Evolutionary conservation across 2,329 filamentous ascomycete species (phyloP), one percentile per base, ranked within the genome.

Genomic region (Penicillium sp.): DNA sequence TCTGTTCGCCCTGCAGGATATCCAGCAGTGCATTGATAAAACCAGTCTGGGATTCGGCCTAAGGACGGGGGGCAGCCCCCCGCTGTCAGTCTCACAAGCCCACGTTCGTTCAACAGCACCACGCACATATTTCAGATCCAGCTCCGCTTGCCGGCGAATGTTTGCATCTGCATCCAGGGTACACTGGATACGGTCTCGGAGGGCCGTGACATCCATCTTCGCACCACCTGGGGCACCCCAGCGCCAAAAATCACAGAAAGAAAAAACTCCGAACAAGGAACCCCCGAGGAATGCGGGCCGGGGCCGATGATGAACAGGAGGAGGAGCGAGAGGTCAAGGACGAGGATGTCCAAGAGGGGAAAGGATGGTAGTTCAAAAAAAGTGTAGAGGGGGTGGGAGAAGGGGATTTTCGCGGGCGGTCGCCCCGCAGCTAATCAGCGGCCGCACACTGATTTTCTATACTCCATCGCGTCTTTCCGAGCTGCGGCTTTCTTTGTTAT

Each of bases 21-120:
- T 95, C 90, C 67, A 97, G 81, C 57, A 97, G 85, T 64, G 90
- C 90, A 74, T 94, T 90, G 70, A 90, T 88, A 75, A 99, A 97
- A 61, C 92, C 92, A 55, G 89, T 81, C 74, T 92, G 87, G 64
- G 90, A 86, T 79, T 97, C 93, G 71, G 94, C 91, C 91, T 97
- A 66, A 46, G 61, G 39, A 61, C 58, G 48, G 49, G 42, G 51
- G 43, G 51, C 17, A 27, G 46, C 51, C 52, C 56, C 46, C 37
- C 42, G 34, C 45, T 52, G 54, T 62, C 34, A 64, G 58, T 52
- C 49, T 50, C 54, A 51, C 40, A 32, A 24, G 51, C 43, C 30
- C 17, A 49, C 41, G 39, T 46, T 52, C 51, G 49, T 41, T 49
- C 54, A 56, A 26, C 48, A 53, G 36, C 32, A 49, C 50, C 13